Evolutionary conservation across 2,329 filamentous ascomycete genomes (phyloP).

Genomic region (Diaporthe citri): DNA sequence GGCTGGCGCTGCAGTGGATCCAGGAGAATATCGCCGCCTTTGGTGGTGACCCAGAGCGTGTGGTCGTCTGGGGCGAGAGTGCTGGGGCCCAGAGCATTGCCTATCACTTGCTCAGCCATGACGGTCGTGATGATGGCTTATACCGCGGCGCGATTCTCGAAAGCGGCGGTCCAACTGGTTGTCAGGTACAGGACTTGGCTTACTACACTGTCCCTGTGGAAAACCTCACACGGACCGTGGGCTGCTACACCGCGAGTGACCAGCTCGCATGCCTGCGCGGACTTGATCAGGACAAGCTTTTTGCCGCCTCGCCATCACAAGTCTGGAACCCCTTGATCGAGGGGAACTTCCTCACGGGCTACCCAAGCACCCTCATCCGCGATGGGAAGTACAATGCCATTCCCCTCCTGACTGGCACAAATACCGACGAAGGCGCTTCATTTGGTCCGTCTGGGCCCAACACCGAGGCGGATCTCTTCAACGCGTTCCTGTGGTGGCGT

Average conservation of each 20-base stretch:
- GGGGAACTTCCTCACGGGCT: slow-evolving; percentile 61
- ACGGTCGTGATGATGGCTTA: slow-evolving; percentile 66
- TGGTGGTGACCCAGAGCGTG: slow-evolving; percentile 59
- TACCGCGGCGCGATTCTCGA: slow-evolving; percentile 68
- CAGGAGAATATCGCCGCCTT: slow-evolving; percentile 67
- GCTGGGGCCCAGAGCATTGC: slow-evolving; percentile 56
- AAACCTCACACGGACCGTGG: slow-evolving; percentile 51
- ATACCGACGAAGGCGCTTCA: slow-evolving; percentile 61
- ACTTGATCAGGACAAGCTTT: slow-evolving; percentile 49
- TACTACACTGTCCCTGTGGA: slow-evolving; percentile 52
- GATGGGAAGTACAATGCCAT: slow-evolving; percentile 58
- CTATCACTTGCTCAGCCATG: slow-evolving; percentile 67
- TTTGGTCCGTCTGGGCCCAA: slow-evolving; percentile 56
- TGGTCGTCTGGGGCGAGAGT: slow-evolving; percentile 63
- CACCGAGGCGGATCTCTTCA: slow-evolving; percentile 58
- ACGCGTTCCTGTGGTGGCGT: slow-evolving; percentile 56
- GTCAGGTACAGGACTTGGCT: slow-evolving; percentile 47
- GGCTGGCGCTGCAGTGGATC: slow-evolving; percentile 63
- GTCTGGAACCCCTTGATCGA: slow-evolving; percentile 60
- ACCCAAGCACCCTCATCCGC: slow-evolving; percentile 59
- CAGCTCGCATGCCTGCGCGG: slow-evolving; percentile 54
- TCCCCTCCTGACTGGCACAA: slow-evolving; percentile 61
- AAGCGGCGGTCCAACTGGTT: slow-evolving; percentile 55
- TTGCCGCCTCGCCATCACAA: slow-evolving; percentile 51
- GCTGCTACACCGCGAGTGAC: slow-evolving; percentile 49